Percentiles rank a stretch among this genome's conserved stretches.
These are phyloP conservation scores for Dictyostelium brefeldianum DNA, from an alignment of 78 protist species.

Conservation along the genomic window DNA sequence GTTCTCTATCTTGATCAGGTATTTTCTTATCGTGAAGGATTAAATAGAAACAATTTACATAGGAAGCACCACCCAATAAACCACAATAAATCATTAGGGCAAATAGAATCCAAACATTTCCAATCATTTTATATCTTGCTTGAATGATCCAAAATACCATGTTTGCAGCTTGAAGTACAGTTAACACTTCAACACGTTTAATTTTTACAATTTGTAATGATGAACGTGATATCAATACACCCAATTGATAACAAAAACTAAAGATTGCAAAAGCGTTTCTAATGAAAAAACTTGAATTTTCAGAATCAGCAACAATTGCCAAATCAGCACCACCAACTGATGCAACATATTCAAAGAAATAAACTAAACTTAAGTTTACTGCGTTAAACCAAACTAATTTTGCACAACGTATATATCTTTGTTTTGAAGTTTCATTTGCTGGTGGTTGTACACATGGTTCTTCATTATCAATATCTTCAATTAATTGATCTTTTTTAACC, in stretches of 20 bases:
- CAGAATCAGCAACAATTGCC: background rate
- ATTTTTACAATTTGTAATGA: conserved; percentile 83
- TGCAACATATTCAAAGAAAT: conserved; percentile 85
- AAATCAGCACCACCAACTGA: conserved; percentile 73
- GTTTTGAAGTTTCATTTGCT: conserved; percentile 43
- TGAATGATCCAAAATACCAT: conserved; percentile 87
- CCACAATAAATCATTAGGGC: conserved; percentile 89
- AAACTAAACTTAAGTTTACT: conserved; percentile 70
- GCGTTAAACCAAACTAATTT: conserved; percentile 48
- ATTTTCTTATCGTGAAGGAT: conserved; percentile 68
- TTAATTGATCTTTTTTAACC: background rate
- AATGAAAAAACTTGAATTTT: conserved; percentile 4
- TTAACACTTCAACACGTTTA: conserved; percentile 79
- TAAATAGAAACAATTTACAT: conserved; percentile 86
- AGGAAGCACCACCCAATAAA: conserved; percentile 91
- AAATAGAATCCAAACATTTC: conserved; percentile 64
- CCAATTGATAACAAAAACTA: conserved; percentile 86
- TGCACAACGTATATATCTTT: conserved; percentile 62
- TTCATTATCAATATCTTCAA: background rate
- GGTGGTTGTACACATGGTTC: background rate
- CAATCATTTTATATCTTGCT: conserved; percentile 69
- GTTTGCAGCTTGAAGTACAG: conserved; percentile 87
- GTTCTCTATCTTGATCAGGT: conserved; percentile 86
- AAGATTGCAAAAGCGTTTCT: conserved; percentile 64
- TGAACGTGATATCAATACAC: conserved; percentile 88